Percentiles rank a stretch among this genome's conserved stretches.
These are phyloP conservation scores for Hippophae tibetana DNA, from an alignment of 306 rosid genomes.

Conservation along the genomic window DNA sequence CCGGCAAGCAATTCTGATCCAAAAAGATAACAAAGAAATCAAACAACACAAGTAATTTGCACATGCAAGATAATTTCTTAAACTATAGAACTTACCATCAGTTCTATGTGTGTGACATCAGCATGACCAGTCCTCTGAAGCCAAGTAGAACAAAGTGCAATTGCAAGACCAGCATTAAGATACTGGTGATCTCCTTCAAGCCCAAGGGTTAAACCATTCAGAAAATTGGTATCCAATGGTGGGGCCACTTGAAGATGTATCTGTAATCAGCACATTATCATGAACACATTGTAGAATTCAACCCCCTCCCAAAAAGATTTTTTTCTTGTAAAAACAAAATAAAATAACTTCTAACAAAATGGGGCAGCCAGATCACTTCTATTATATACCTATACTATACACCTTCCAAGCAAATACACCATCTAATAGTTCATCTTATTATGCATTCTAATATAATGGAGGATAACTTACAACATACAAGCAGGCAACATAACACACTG, in stretches of 20 bases:
- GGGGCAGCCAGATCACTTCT: conserved; percentile 14
- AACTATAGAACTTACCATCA: conserved; percentile 24
- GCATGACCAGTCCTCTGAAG: conserved; percentile 55
- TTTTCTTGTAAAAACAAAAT: not conserved
- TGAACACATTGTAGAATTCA: not conserved
- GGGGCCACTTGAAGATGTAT: conserved; percentile 43
- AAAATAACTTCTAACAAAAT: conserved; percentile 13
- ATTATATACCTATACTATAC: conserved; percentile 3
- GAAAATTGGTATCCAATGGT: conserved; percentile 35
- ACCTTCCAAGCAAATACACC: not conserved
- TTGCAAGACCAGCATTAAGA: conserved; percentile 68
- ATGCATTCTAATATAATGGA: no score
- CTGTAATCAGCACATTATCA: conserved; percentile 29
- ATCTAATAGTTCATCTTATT: no score
- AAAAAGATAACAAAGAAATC: conserved; percentile 15
- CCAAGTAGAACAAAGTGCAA: conserved; percentile 73
- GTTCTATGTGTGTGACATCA: not conserved
- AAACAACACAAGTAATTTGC: conserved; percentile 15
- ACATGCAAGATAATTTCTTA: not conserved
- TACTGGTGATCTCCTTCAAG: conserved; percentile 68
- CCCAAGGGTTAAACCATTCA: conserved; percentile 49
- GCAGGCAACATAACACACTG: no score
- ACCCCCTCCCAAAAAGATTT: not conserved
- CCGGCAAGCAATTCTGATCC: conserved; percentile 47
- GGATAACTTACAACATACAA: no score